These are phyloP conservation scores for Xylariales sp. DNA, from an alignment of 2,329 filamentous ascomycete species.

Conservation along the genomic window DNA sequence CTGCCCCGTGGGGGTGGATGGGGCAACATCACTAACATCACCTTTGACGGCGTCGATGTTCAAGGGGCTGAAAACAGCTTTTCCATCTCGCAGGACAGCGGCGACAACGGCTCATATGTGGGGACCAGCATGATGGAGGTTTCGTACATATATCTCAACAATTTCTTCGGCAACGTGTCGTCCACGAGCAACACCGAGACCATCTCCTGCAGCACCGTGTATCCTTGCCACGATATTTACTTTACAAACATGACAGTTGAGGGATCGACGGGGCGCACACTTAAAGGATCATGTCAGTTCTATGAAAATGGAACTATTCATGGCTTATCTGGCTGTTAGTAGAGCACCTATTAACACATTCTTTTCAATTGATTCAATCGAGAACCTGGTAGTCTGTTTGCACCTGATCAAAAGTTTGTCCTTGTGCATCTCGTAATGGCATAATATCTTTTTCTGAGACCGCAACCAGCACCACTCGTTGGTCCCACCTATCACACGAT, in stretches of 20 bases:
- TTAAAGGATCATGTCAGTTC: background rate
- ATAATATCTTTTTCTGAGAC: too few relatives aligned
- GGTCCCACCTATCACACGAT: too few relatives aligned
- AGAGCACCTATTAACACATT: too few relatives aligned
- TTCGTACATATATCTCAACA: slow-evolving; percentile 42
- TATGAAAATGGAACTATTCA: background rate
- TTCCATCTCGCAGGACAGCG: slow-evolving; percentile 41
- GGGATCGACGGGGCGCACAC: background rate
- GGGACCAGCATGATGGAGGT: slow-evolving; percentile 48
- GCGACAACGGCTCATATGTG: slow-evolving; percentile 41
- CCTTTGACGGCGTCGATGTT: slow-evolving; percentile 46
- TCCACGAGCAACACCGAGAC: slow-evolving; percentile 28
- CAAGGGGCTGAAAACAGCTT: slow-evolving; percentile 38
- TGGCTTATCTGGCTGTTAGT: background rate
- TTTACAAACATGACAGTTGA: slow-evolving; percentile 27
- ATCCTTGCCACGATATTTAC: slow-evolving; percentile 43
- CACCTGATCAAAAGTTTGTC: too few relatives aligned
- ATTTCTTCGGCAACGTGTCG: slow-evolving; percentile 45
- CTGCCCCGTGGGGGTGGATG: slow-evolving; percentile 47
- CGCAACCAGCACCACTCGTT: too few relatives aligned
- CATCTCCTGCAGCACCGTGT: slow-evolving; percentile 41
- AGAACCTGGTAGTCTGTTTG: too few relatives aligned
- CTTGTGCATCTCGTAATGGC: too few relatives aligned
- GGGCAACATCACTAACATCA: slow-evolving; percentile 45
- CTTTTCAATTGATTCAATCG: too few relatives aligned